Evolutionary conservation across 768 basidiomycete genomes (phyloP).

Genomic region (Russula ochroleuca): DNA sequence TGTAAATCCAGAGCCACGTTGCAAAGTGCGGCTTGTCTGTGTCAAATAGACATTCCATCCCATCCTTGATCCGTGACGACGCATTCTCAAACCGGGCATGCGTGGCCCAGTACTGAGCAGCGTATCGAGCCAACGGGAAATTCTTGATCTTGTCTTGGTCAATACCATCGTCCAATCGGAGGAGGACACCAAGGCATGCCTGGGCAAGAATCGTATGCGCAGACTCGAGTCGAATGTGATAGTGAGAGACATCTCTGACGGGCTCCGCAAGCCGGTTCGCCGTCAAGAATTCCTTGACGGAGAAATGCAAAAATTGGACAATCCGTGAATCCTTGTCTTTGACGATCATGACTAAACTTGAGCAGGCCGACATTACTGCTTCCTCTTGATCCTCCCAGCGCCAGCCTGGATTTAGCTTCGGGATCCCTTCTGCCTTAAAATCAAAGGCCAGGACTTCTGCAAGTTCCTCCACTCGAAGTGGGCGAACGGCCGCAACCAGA

Average conservation of each 20-base stretch:
- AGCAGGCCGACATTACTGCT: neutral
- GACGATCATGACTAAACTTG: neutral
- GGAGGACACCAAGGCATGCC: neutral
- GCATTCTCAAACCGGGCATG: neutral
- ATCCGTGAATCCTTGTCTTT: neutral
- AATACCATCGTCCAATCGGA: neutral
- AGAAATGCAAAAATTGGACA: slow-evolving; percentile 1
- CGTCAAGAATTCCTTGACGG: neutral
- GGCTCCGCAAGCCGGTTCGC: neutral
- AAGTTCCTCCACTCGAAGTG: neutral
- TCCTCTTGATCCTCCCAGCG: neutral
- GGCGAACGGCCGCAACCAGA: neutral
- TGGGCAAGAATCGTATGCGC: neutral
- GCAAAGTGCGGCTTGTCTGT: neutral
- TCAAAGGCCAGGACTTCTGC: neutral
- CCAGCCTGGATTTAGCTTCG: neutral
- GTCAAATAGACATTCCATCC: neutral
- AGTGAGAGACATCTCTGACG: neutral
- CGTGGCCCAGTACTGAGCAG: neutral
- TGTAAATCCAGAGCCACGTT: neutral
- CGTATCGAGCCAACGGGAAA: neutral
- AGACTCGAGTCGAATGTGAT: neutral
- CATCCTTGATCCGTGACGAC: neutral
- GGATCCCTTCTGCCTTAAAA: neutral
- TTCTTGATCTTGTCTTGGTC: neutral